Evolutionary conservation across 2,329 filamentous ascomycete genomes (phyloP).

Genomic region (Clarireedia monteithiana): DNA sequence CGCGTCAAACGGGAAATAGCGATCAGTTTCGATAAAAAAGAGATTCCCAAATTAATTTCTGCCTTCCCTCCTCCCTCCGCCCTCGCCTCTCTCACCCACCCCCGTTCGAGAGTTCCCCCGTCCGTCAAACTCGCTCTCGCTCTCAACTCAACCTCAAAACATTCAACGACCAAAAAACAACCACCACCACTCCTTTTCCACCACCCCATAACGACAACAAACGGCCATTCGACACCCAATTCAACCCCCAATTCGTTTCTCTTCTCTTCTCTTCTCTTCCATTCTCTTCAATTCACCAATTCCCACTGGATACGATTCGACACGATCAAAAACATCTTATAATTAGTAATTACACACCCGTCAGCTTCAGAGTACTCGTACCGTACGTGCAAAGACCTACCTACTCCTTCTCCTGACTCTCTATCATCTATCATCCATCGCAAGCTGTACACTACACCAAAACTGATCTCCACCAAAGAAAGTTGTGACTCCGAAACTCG

Average conservation of each 20-base stretch:
- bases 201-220: background rate
- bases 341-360: background rate
- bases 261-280: background rate
- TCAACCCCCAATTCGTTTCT: background rate
- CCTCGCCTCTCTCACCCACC: background rate
- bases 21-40: background rate
- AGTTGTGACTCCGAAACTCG: background rate
- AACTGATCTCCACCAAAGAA: background rate
- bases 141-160: background rate
- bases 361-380: background rate
- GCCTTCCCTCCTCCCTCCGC: background rate
- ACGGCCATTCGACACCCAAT: background rate
- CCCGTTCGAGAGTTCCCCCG: background rate
- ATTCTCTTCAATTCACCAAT: background rate
- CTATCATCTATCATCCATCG: background rate
- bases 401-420: slow-evolving; percentile 1
- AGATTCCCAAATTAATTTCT: background rate
- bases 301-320: background rate
- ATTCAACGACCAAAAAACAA: background rate
- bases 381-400: background rate
- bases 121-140: background rate
- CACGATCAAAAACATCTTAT: background rate
- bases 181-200: background rate
- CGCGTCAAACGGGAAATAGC: background rate
- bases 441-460: background rate